Evolutionary conservation across 1,284 basidiomycete genomes (phyloP), one percentile per base, ranked within the genome.

Genomic region (Irpex lacteus): DNA sequence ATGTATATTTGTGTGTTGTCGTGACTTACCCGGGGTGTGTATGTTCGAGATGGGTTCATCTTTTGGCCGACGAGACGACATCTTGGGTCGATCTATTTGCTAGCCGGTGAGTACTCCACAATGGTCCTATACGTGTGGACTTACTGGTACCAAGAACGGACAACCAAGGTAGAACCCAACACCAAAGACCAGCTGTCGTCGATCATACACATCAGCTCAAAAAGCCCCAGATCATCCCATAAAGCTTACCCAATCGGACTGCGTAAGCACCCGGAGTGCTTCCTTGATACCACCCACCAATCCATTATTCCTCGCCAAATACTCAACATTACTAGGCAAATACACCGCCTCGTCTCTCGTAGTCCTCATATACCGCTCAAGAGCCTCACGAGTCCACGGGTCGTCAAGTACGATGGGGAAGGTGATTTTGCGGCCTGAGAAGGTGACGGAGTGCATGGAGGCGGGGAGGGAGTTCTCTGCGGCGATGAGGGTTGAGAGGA

Each of bases 351-450:
- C 82, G 60, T 81, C 77, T 11, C 89, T 76, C 0, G 78, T 82
- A 0, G 82, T 82, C 3, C 74, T 75, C 81, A 85, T 85, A 71
- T 90, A 90, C 60, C 80, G 77, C 40, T 81, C 71, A 26, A 90
- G 75, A 3, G 88, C 86, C 8, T 85, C 83, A 11, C 76, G 76
- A 60, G 76, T 82, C 81, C 86, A 85, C 7, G 77, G 78, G 68
- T 91, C 89, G 66, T 90, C 84, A 3, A 90, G 80, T 0, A 82
- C 84, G 34, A 90, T 82, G 0, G 89, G 89, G 64, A 91, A 83
- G 3, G 78, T 81, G 47, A 90, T 78, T 37, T 78, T 78, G 4
- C 87, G 80, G 1, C 83, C 83, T 0, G 80, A 77, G 63, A 90
- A 84, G 26, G 26, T 26, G 26, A 26, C 26, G 26, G 26, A 26